Evolutionary conservation across 345 rosid species (phyloP), one percentile per base, ranked within the genome.

Genomic region (Heritiera fomes): DNA sequence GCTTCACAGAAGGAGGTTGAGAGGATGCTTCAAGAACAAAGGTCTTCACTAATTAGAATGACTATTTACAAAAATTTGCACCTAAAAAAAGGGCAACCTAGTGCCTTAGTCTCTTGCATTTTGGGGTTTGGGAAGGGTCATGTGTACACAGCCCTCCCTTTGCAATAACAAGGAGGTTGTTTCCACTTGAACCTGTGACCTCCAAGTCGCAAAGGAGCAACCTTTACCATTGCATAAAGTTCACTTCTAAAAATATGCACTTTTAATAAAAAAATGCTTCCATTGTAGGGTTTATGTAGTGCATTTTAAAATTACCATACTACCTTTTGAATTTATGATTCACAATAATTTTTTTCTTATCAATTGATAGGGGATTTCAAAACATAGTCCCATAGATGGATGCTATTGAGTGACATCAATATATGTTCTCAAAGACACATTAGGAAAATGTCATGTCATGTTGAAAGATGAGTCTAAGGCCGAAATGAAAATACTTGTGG

Each of bases 1-100:
- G 81, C 91, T 77, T 84, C 92, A 82, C 93, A 88, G 52, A 86
- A 90, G 86, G 98, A 95, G 77, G 85, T 90, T 66, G 95, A 93
- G 77, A 86, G 47, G 82, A 86, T 88, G 90, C 88, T 91, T 83
- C 85, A 89, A 83, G 98, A 91, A 76, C 95, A 89, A 80, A 93
- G 98, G 98, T 95, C 8, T 18, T 79, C 45, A 49, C 43, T n/a
- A 4, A 38, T 62, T 71, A 20, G 49, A 9, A 17, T n/a, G 66
- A 49, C 38, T 34, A 40, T 77, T 74, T 41, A 66, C 59, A 65
- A 69, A 78, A 60, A 20, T 47, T 55, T 8, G 43, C 70, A 81
- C 52, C 64, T 52, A 73, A 53, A 49, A 34, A 73, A 73, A 2
- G 2, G 41, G 4, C 28, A 8, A 53, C 28, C 28, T 23, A 23